Percentiles rank a stretch among this genome's conserved stretches.
Evolutionary conservation across 2,329 filamentous ascomycete species (phyloP).

Genomic region (Xylariaceae sp.): DNA sequence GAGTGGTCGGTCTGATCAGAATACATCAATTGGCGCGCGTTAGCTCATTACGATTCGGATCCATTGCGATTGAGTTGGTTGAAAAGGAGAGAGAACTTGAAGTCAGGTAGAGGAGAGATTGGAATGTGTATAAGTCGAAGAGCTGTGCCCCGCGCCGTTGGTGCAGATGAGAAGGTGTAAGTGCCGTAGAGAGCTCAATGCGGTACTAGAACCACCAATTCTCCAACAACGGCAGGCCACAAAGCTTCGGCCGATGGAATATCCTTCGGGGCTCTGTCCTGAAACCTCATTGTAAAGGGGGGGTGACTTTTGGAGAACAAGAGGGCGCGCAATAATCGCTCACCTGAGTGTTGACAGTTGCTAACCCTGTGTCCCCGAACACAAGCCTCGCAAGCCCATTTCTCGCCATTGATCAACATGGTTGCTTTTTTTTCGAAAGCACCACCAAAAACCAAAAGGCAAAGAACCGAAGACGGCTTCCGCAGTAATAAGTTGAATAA

Average conservation of each 20-base stretch:
- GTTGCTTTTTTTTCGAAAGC: too few species aligned
- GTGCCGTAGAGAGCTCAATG: too few species aligned
- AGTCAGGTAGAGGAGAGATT: not conserved
- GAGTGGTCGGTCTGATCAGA: conserved; percentile 77
- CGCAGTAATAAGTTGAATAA: not conserved
- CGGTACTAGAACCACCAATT: conserved; percentile 7
- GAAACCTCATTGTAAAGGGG: not conserved
- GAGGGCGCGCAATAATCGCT: conserved; percentile 46
- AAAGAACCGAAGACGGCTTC: conserved; percentile 2
- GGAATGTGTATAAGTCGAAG: too few species aligned
- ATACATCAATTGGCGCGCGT: conserved; percentile 16
- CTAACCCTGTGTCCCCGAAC: conserved; percentile 98
- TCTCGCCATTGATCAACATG: conserved; percentile 93
- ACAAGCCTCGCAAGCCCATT: conserved; percentile 97
- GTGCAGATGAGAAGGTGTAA: too few species aligned
- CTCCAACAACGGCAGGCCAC: not conserved
- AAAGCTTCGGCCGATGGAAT: not conserved
- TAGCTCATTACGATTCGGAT: conserved; percentile 24
- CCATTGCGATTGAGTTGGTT: not conserved
- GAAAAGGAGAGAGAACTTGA: too few species aligned
- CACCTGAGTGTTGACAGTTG: conserved; percentile 96
- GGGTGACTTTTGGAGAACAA: conserved; percentile 12
- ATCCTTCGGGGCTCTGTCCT: not conserved
- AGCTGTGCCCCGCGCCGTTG: too few species aligned
- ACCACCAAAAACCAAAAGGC: not conserved